A percentile compares a stretch with the other conserved stretches of the same genome.
phyloP scores from a whole-genome alignment of 768 basidiomycete genomes.

The Russula dissimulans region DNA sequence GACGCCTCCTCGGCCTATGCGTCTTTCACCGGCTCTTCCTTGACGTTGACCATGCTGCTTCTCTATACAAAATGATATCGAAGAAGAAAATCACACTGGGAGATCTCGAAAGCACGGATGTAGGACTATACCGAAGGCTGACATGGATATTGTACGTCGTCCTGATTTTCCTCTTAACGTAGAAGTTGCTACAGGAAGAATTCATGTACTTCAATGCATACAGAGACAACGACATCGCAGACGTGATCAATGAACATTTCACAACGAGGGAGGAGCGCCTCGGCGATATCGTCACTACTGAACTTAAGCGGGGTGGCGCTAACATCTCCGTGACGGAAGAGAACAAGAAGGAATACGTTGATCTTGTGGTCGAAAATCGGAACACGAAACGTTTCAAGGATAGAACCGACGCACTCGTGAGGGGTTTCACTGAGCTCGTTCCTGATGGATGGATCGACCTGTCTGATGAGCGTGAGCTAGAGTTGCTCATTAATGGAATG shows the following conservation, averaged over 20 bases:
- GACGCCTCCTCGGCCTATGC: conserved; percentile 86
- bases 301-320: conserved; percentile 81
- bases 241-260: conserved; percentile 96
- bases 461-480: conserved; percentile 96
- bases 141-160: conserved; percentile 93
- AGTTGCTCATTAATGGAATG: conserved; percentile 97
- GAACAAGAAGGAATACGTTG: conserved; percentile 99
- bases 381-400: conserved; percentile 96
- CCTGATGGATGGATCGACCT: conserved; percentile 97
- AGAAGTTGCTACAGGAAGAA: not conserved
- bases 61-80: conserved; percentile 99
- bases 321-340: conserved; percentile 88
- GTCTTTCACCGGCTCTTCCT: conserved; percentile 99
- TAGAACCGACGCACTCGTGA: conserved; percentile 99
- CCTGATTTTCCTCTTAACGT: not conserved
- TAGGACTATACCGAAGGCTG: conserved; percentile 86
- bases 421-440: conserved; percentile 98
- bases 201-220: conserved; percentile 14
- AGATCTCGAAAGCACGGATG: conserved; percentile 95
- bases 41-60: conserved; percentile 98
- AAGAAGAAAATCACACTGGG: conserved; percentile 93
- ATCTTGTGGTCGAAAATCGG: conserved; percentile 90
- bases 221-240: conserved; percentile 97
- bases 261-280: conserved; percentile 96
- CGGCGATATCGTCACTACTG: conserved; percentile 95